phyloP scores from a whole-genome alignment of 371 early-diverging fungal genomes.

The Mortierella sp. region DNA sequence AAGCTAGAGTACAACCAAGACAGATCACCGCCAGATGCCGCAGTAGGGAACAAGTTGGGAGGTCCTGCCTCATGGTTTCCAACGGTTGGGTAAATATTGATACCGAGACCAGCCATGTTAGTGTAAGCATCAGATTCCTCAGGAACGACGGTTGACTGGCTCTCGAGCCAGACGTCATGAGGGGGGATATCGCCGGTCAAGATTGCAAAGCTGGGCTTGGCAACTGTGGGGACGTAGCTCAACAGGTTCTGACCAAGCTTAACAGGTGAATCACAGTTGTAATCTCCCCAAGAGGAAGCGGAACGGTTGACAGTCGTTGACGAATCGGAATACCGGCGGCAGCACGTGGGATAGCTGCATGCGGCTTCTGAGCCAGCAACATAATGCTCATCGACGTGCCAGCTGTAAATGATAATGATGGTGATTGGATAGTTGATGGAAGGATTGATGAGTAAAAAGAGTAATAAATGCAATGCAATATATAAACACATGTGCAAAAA shows the following conservation, averaged over 20 bases:
- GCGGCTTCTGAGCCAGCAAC: constrained; percentile 64
- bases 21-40: constrained; percentile 54
- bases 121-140: constrained; percentile 59
- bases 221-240: constrained; percentile 55
- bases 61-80: constrained; percentile 66
- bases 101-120: constrained; percentile 59
- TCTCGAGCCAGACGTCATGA: constrained; percentile 67
- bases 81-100: constrained; percentile 66
- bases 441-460: not conserved
- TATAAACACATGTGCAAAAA: not conserved
- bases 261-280: constrained; percentile 64
- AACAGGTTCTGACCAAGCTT: constrained; percentile 63
- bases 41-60: constrained; percentile 61
- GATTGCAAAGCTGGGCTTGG: constrained; percentile 62
- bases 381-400: constrained; percentile 71
- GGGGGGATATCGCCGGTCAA: constrained; percentile 74
- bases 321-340: constrained; percentile 56
- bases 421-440: not conserved
- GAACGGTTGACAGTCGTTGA: constrained; percentile 13
- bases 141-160: constrained; percentile 35
- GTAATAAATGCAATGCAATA: not conserved
- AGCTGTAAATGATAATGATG: constrained; percentile 28
- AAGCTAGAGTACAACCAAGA: constrained; percentile 63
- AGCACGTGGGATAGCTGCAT: constrained; percentile 69
- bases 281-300: constrained; percentile 58